These are phyloP conservation scores for Cercospora brassicicola DNA, from an alignment of 2,329 filamentous ascomycete species.

Conservation along the genomic window DNA sequence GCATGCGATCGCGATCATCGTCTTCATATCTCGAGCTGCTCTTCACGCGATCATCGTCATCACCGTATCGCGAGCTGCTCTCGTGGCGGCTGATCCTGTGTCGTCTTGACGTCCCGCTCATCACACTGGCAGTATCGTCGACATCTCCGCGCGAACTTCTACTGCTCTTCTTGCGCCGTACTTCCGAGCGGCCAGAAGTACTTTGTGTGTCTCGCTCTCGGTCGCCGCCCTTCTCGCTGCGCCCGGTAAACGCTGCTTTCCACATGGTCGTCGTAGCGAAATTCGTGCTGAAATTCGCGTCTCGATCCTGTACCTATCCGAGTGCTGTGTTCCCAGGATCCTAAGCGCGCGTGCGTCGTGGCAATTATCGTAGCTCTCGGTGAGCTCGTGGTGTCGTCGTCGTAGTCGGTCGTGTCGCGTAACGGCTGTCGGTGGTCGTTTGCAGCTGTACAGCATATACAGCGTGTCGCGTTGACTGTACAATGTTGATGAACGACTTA, in stretches of 20 bases:
- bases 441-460: conserved; percentile 8
- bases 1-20: conserved; percentile 19
- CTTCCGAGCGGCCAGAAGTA: conserved; percentile 18
- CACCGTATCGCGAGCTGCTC: conserved; percentile 10
- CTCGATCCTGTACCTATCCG: background rate
- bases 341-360: conserved; percentile 3
- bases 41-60: conserved; percentile 28
- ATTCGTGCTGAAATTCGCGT: background rate
- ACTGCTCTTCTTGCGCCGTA: conserved; percentile 33
- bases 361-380: conserved; percentile 16
- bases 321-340: background rate
- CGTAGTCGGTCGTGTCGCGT: conserved; percentile 6
- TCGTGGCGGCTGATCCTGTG: conserved; percentile 14
- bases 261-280: conserved; percentile 29
- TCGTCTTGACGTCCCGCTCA: conserved; percentile 29
- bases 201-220: conserved; percentile 16
- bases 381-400: background rate
- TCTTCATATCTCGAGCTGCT: conserved; percentile 30
- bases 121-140: conserved; percentile 19
- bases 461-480: conserved; percentile 1
- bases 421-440: background rate
- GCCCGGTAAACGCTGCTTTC: conserved; percentile 40
- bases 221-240: conserved; percentile 34
- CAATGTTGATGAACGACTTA: conserved; percentile 1
- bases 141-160: conserved; percentile 28